Evolutionary conservation across 495 filamentous ascomycete species (phyloP), one percentile per base, ranked within the genome.

Genomic region (Penicillium verhagenii): DNA sequence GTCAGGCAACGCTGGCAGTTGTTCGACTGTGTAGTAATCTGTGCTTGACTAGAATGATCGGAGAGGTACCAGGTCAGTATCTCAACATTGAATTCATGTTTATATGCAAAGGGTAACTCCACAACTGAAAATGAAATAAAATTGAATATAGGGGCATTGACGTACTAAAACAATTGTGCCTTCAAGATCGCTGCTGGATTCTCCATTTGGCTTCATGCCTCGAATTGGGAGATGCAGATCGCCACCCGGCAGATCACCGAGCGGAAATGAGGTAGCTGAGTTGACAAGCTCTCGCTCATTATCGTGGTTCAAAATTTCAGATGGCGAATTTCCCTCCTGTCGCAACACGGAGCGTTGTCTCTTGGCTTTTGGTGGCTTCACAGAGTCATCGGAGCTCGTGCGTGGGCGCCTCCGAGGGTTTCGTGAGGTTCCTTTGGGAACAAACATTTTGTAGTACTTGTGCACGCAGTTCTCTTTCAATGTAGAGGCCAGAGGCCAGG

Each of bases 1-100:
- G 53, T 92, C 84, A 38, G 92, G 92, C 19, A 95, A 75, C 33
- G 84, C 83, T 49, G 91, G 89, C 23, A 97, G 83, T 63, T 90
- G 89, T 51, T 88, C 88, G 29, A 97, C 91, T 28, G 82, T 85
- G 63, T 94, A 97, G 51, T 87, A 89, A 64, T 88, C 86, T 61
- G 90, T 97, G 66, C 86, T 87, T 16, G 91, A 92, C 91, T 96
- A 50, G 51, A 38, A 40, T 38, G 19, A 3, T 14, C 28, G 19
- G 26, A n/a, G 24, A 23, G 44, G n/a, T 6, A 45, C n/a, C 6
- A 35, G 21, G 23, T 45, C 13, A 45, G 42, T n/a, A 16, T 7
- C 6, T 48, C 18, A 20, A 0, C 25, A 21, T 29, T 11, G 28
- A 14, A 9, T 35, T 7, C 13, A 48, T 25, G 23, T n/a, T 2